Evolutionary conservation across 1,284 basidiomycete genomes (phyloP).

Genomic region (Laetiporus sulphureus): DNA sequence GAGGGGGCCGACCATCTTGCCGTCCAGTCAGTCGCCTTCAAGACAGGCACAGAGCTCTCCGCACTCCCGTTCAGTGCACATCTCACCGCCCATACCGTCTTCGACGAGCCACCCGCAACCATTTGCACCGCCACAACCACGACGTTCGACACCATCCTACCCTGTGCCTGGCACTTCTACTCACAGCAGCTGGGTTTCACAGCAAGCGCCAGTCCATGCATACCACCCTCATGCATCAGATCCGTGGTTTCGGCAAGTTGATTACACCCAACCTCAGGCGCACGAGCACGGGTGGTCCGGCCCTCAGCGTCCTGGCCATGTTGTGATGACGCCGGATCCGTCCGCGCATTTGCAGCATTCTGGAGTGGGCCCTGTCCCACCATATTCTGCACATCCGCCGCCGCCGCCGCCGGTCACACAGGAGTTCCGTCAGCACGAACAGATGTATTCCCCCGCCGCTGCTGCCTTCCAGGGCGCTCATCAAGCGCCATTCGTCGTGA

Average conservation of each 20-base stretch:
- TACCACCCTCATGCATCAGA: background rate
- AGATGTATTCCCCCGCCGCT: slow-evolving; percentile 8
- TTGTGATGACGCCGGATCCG: too few species aligned
- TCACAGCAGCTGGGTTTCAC: slow-evolving; percentile 4
- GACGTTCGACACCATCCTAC: background rate
- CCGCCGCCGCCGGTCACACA: too few species aligned
- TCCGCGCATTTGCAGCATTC: too few species aligned
- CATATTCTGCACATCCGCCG: slow-evolving; percentile 5
- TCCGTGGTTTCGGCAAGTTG: slow-evolving; percentile 2
- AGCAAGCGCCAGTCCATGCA: background rate
- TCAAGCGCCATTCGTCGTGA: slow-evolving; percentile 16
- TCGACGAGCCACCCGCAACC: too few species aligned
- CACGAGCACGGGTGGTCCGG: too few species aligned
- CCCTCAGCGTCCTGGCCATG: too few species aligned
- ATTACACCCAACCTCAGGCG: slow-evolving; percentile 1
- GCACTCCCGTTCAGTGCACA: too few species aligned
- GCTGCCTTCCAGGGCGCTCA: slow-evolving; percentile 7
- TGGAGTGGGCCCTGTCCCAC: background rate
- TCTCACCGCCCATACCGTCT: too few species aligned
- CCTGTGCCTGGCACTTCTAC: slow-evolving; percentile 3
- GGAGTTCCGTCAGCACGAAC: slow-evolving; percentile 6
- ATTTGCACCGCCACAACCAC: background rate
- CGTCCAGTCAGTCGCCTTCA: slow-evolving; percentile 20
- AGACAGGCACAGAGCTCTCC: too few species aligned
- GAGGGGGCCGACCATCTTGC: slow-evolving; percentile 35